Percentiles rank a stretch among this genome's conserved stretches.
Conservation (phyloP, 108 stramenopile genomes). For the Fragilaria crotonensis region DNA sequence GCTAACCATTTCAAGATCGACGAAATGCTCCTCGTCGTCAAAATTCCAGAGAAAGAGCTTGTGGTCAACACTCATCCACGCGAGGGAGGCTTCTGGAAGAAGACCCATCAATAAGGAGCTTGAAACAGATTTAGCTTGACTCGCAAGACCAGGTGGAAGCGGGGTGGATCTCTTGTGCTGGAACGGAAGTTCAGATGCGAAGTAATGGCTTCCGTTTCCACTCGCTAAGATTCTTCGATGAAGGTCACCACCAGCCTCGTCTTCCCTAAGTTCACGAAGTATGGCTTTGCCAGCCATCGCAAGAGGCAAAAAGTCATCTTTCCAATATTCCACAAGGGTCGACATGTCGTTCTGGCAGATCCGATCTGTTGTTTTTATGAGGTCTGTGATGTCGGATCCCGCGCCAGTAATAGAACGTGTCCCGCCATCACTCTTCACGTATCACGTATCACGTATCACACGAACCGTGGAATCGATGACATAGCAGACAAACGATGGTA, state of each 20-base stretch:
- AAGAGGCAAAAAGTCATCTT: slow-evolving; percentile 73
- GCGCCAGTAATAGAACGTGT: no score
- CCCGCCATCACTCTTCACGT: no score
- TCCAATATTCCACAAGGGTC: slow-evolving; percentile 42
- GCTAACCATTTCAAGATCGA: slow-evolving; percentile 61
- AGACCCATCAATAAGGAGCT: slow-evolving; percentile 83
- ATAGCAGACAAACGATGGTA: no score
- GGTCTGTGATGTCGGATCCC: no score
- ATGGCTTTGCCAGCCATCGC: slow-evolving; percentile 49
- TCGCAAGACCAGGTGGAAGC: slow-evolving; percentile 48
- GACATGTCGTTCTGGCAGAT: no score
- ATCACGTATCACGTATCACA: no score
- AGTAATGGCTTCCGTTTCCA: slow-evolving; percentile 5
- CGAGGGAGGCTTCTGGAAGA: slow-evolving; percentile 80
- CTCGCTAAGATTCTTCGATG: slow-evolving; percentile 51
- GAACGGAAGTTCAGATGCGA: slow-evolving; percentile 14
- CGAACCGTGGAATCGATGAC: no score
- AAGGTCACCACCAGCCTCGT: slow-evolving; percentile 73
- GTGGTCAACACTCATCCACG: slow-evolving; percentile 90
- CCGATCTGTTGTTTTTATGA: no score
- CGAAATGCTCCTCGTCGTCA: slow-evolving; percentile 47
- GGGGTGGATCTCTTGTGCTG: slow-evolving; percentile 55
- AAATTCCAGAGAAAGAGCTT: slow-evolving; percentile 87
- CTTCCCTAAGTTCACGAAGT: slow-evolving; percentile 54
- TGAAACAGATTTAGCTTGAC: slow-evolving; percentile 31